Conservation (phyloP, 2,329 filamentous ascomycete genomes). For the Hansfordia pulvinata region DNA sequence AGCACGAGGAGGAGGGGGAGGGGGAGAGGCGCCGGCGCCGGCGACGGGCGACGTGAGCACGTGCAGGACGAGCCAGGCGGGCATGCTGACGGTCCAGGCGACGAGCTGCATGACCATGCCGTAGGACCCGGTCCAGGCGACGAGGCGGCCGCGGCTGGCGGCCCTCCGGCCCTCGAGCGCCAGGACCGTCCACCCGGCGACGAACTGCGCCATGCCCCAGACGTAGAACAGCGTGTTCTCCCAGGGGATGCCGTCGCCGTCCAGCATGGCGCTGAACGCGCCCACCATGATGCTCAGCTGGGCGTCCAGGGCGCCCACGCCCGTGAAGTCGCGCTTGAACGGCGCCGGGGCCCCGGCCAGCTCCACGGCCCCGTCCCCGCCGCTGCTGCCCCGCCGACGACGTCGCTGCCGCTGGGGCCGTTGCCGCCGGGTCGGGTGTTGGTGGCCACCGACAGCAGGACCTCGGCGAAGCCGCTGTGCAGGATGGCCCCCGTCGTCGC, state of each 20-base stretch:
- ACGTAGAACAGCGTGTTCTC: conserved; percentile 10
- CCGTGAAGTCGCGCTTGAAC: conserved; percentile 9
- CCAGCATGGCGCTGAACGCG: conserved; percentile 15
- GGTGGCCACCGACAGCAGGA: too few relatives aligned
- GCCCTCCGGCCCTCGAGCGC: conserved; percentile 14
- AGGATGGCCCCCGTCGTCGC: conserved; percentile 6
- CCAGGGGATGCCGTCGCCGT: conserved; percentile 12
- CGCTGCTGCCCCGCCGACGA: too few relatives aligned
- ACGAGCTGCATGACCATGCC: conserved; percentile 12
- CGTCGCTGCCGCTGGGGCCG: too few relatives aligned
- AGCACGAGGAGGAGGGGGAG: too few relatives aligned
- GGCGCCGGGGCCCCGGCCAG: conserved; percentile 9
- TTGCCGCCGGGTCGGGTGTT: too few relatives aligned
- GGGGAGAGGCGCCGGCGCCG: too few relatives aligned
- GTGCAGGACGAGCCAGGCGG: conserved; percentile 14
- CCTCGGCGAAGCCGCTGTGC: conserved; percentile 7
- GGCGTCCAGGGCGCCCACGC: conserved; percentile 8
- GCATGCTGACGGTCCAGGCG: conserved; percentile 11
- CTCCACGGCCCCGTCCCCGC: conserved; percentile 3
- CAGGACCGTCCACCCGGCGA: conserved; percentile 12
- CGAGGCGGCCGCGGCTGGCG: conserved; percentile 13
- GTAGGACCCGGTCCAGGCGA: conserved; percentile 9
- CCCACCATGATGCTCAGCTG: conserved; percentile 5
- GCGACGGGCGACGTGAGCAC: conserved; percentile 16
- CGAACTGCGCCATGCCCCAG: conserved; percentile 15